A percentile compares a stretch with the other conserved stretches of the same genome.
Conservation (phyloP, 2,329 filamentous ascomycete genomes). For the Aspergillus piperis region DNA sequence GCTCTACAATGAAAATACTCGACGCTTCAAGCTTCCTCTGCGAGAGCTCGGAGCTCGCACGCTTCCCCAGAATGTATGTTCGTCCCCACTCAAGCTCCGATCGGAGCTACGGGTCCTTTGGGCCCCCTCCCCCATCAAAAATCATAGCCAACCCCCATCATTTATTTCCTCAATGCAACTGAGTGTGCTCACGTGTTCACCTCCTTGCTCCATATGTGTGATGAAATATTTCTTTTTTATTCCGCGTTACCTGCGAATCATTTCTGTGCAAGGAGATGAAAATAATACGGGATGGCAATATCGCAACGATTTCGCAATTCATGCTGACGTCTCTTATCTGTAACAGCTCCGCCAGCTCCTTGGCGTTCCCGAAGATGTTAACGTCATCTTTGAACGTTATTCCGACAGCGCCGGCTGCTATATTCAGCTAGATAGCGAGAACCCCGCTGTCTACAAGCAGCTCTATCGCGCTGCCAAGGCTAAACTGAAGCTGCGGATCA, state of each 20-base stretch:
- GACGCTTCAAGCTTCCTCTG: conserved; percentile 86
- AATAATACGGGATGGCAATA: background rate
- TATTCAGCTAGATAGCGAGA: conserved; percentile 74
- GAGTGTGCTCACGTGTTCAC: conserved; percentile 9
- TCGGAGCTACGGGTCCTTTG: conserved; percentile 23
- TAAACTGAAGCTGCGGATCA: conserved; percentile 94
- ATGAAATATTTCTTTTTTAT: background rate
- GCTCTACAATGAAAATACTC: conserved; percentile 70
- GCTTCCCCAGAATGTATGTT: conserved; percentile 76
- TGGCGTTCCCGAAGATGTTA: conserved; percentile 61
- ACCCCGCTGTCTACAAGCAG: conserved; percentile 89
- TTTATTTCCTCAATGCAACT: background rate
- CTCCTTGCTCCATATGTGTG: background rate
- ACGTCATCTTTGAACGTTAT: conserved; percentile 81
- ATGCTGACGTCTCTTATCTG: conserved; percentile 26
- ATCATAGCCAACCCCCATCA: background rate
- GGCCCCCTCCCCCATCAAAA: conserved; percentile 5
- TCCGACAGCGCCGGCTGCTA: conserved; percentile 87
- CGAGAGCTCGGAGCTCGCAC: conserved; percentile 74
- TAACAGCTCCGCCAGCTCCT: conserved; percentile 70
- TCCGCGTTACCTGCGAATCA: too few relatives aligned
- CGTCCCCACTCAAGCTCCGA: conserved; percentile 47
- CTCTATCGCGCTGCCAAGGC: conserved; percentile 95
- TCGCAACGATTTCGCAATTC: background rate
- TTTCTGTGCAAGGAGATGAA: background rate